These are phyloP conservation scores for Spathaspora sp. DNA, from an alignment of 1,139 yeast species.

Conservation along the genomic window DNA sequence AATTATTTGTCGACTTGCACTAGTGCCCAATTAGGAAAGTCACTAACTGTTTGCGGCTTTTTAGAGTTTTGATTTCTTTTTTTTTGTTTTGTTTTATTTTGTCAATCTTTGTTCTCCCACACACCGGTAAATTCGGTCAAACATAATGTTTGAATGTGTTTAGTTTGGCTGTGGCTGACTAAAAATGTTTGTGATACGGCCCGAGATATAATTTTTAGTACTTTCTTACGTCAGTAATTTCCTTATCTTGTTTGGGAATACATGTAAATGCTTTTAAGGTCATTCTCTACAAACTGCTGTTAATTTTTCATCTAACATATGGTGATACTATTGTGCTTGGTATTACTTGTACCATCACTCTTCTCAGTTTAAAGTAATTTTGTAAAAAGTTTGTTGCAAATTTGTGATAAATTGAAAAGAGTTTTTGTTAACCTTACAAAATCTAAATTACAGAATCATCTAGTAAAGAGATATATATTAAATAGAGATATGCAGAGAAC, in stretches of 20 bases:
- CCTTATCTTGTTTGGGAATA: too few relatives aligned
- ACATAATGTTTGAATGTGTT: background rate
- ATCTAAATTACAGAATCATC: too few relatives aligned
- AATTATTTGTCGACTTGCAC: background rate
- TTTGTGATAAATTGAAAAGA: background rate
- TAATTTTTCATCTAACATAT: too few relatives aligned
- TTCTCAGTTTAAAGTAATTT: background rate
- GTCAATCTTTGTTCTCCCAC: too few relatives aligned
- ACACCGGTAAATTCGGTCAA: conserved; percentile 4
- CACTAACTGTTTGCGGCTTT: conserved; percentile 1
- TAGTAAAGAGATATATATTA: conserved; percentile 2
- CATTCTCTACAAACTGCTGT: too few relatives aligned
- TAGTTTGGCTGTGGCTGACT: background rate
- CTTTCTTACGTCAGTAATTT: too few relatives aligned
- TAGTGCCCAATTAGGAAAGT: conserved; percentile 1
- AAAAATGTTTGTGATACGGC: background rate
- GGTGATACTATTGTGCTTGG: too few relatives aligned
- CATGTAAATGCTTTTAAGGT: too few relatives aligned
- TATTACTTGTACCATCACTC: too few relatives aligned
- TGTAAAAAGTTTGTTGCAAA: background rate
- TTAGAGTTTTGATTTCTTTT: background rate
- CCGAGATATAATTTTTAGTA: too few relatives aligned
- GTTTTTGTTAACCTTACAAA: too few relatives aligned
- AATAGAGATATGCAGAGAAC: conserved; percentile 3
- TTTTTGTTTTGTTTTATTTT: background rate